Evolutionary conservation across 257 asterid species (phyloP).

Genomic region (Penstemon barbatus): DNA sequence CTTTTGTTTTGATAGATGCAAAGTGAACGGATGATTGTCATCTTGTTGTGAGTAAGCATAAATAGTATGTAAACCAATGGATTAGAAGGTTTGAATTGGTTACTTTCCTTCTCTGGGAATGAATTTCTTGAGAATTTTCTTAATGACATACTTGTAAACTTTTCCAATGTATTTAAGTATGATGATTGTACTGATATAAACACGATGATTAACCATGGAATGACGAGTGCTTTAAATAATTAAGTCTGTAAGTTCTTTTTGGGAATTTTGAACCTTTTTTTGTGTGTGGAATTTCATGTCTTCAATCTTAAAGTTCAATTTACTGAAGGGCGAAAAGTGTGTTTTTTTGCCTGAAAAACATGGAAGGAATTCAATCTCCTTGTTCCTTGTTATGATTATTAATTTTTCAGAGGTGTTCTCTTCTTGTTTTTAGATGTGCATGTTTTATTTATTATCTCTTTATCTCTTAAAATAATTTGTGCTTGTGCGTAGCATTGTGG

Average conservation of each 20-base stretch:
- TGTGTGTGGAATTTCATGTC: neutral
- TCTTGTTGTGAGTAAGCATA: neutral
- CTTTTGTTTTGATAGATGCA: conserved; percentile 7
- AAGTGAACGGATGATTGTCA: neutral
- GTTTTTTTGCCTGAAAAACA: neutral
- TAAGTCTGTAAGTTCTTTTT: neutral
- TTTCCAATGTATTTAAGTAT: conserved; percentile 9
- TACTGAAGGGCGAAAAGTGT: neutral
- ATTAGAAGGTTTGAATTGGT: conserved; percentile 2
- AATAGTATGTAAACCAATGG: neutral
- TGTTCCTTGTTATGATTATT: conserved; percentile 6
- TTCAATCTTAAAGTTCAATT: neutral
- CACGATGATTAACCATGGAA: neutral
- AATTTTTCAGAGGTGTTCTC: neutral
- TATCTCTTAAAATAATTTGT: conserved; percentile 1
- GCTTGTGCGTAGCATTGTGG: neutral
- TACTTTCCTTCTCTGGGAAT: conserved; percentile 14
- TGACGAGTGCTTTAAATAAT: neutral
- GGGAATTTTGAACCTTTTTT: neutral
- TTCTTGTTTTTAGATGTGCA: conserved; percentile 7
- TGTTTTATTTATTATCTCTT: neutral
- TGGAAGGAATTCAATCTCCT: neutral
- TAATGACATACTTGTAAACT: conserved; percentile 7
- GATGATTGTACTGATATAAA: conserved; percentile 11
- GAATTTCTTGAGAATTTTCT: neutral